Conservation (phyloP, 2,329 filamentous ascomycete species). For the Phaeosphaeria sp. region DNA sequence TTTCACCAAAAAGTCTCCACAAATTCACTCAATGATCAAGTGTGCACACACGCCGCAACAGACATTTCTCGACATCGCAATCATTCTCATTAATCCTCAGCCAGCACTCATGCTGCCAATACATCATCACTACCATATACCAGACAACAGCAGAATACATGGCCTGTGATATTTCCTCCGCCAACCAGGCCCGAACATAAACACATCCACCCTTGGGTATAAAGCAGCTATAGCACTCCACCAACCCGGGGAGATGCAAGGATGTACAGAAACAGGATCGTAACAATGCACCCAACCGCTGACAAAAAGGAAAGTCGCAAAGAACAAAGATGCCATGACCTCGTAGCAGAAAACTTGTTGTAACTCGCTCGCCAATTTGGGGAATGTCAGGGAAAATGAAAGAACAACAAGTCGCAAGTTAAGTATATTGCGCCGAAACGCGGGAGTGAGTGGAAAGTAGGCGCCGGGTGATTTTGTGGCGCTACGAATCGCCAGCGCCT, state of each 20-base stretch:
- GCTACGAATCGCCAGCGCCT: slow-evolving; percentile 15
- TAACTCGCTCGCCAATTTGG: slow-evolving; percentile 6
- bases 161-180: not conserved
- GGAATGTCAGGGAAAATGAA: slow-evolving; percentile 3
- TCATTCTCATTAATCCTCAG: not conserved
- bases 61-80: not conserved
- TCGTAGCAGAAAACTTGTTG: slow-evolving; percentile 11
- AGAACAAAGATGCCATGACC: slow-evolving; percentile 8
- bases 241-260: slow-evolving; percentile 3
- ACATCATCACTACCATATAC: not conserved
- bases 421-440: slow-evolving; percentile 1
- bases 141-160: not conserved
- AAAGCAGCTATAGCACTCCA: slow-evolving; percentile 7
- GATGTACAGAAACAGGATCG: slow-evolving; percentile 4
- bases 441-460: not conserved
- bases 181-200: not conserved
- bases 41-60: not conserved
- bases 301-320: not conserved
- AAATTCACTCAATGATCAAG: not conserved
- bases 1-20: not conserved
- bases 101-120: not conserved
- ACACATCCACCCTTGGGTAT: slow-evolving; percentile 5
- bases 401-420: not conserved
- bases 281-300: not conserved
- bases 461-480: not conserved